Evolutionary conservation across 2,329 filamentous ascomycete genomes (phyloP).

Genomic region (Colletotrichum sojae): DNA sequence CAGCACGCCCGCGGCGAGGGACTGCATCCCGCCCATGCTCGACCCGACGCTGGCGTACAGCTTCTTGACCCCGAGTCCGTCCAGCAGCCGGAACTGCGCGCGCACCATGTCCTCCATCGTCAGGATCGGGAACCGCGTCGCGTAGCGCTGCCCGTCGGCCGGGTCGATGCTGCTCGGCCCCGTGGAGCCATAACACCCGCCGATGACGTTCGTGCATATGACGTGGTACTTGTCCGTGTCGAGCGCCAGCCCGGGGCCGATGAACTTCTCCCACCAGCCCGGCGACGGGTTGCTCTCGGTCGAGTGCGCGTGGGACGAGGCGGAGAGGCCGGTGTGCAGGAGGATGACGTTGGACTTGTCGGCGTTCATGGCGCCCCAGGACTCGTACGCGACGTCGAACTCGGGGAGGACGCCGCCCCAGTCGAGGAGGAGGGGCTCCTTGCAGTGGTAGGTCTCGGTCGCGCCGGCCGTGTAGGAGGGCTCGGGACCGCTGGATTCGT

Average conservation of each 20-base stretch:
- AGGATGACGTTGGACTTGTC: conserved; percentile 91
- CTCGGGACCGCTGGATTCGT: conserved; percentile 84
- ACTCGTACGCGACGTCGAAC: conserved; percentile 93
- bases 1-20: conserved; percentile 86
- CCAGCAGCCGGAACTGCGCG: conserved; percentile 91
- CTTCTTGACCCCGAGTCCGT: conserved; percentile 80
- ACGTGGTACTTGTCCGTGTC: conserved; percentile 94
- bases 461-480: conserved; percentile 93
- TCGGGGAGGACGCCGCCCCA: conserved; percentile 94
- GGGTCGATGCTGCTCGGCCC: conserved; percentile 92
- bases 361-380: conserved; percentile 86
- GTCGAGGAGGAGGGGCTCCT: conserved; percentile 84
- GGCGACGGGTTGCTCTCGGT: conserved; percentile 88
- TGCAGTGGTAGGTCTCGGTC: conserved; percentile 83
- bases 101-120: conserved; percentile 98
- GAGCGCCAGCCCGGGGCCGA: conserved; percentile 86
- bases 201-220: conserved; percentile 96
- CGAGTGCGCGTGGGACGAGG: conserved; percentile 97
- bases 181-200: conserved; percentile 95
- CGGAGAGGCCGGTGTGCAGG: conserved; percentile 92
- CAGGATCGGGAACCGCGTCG: conserved; percentile 93
- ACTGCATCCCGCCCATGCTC: conserved; percentile 99
- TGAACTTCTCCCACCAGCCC: conserved; percentile 99
- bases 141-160: conserved; percentile 88
- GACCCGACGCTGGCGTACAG: conserved; percentile 94